Evolutionary conservation across 768 basidiomycete species (phyloP).

Genomic region (Suillus bovinus): DNA sequence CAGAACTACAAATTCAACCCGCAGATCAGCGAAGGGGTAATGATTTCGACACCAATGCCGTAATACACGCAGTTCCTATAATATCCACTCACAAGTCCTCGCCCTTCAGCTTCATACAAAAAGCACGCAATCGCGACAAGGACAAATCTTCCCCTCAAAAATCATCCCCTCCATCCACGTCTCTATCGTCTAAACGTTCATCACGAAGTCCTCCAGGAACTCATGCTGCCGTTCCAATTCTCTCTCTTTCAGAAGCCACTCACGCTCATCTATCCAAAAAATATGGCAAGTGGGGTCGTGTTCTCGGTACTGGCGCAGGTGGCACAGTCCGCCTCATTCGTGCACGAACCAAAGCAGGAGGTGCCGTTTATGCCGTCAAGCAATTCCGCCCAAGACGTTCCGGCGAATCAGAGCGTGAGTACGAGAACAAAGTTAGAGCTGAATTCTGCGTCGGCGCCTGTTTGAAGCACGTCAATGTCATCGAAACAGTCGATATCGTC

Average conservation of each 20-base stretch:
- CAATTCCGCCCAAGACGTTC: constrained; percentile 90
- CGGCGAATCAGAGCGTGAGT: constrained; percentile 94
- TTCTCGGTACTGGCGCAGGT: constrained; percentile 96
- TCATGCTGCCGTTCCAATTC: constrained; percentile 36
- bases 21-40: constrained; percentile 36
- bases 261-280: constrained; percentile 96
- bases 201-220: constrained; percentile 29
- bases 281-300: constrained; percentile 98
- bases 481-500: constrained; percentile 97
- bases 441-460: constrained; percentile 98
- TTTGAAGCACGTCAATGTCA: constrained; percentile 93
- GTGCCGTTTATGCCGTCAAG: constrained; percentile 91
- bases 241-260: constrained; percentile 77
- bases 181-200: constrained; percentile 24
- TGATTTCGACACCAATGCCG: constrained; percentile 37
- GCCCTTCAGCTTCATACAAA: constrained; percentile 34
- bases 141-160: constrained; percentile 13
- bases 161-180: constrained; percentile 30
- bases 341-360: constrained; percentile 77
- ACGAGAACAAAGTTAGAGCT: constrained; percentile 99
- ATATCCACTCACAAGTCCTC: constrained; percentile 27
- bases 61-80: constrained; percentile 33
- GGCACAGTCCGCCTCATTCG: constrained; percentile 97
- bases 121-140: constrained; percentile 32
- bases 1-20: constrained; percentile 34